A percentile compares a stretch with the other conserved stretches of the same genome.
These are phyloP conservation scores for Rhizopogon vesiculosus DNA, from an alignment of 768 basidiomycete genomes.

Conservation along the genomic window DNA sequence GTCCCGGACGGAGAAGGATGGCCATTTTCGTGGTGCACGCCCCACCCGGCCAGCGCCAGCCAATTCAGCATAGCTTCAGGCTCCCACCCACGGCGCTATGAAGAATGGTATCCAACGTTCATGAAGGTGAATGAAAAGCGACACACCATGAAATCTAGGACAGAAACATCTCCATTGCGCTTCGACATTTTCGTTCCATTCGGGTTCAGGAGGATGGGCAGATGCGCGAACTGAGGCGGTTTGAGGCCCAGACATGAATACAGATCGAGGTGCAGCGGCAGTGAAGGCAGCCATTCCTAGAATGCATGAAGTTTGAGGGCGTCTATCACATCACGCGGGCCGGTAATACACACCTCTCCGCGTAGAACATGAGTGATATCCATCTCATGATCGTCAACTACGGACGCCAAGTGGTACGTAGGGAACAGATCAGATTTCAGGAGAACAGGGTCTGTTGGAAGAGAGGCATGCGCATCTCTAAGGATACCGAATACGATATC, in stretches of 20 bases:
- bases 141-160: slow-evolving; percentile 80
- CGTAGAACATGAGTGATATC: slow-evolving; percentile 92
- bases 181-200: slow-evolving; percentile 96
- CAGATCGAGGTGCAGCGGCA: slow-evolving; percentile 86
- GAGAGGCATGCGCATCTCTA: slow-evolving; percentile 69
- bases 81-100: slow-evolving; percentile 83
- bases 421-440: slow-evolving; percentile 92
- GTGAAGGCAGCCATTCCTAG: slow-evolving; percentile 95
- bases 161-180: slow-evolving; percentile 83
- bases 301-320: neutral
- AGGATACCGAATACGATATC: slow-evolving; percentile 78
- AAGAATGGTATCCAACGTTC: neutral
- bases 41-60: slow-evolving; percentile 94
- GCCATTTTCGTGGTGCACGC: slow-evolving; percentile 41
- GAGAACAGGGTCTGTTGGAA: slow-evolving; percentile 86
- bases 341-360: slow-evolving; percentile 62
- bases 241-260: slow-evolving; percentile 72
- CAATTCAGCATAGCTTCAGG: slow-evolving; percentile 87
- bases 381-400: slow-evolving; percentile 96
- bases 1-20: slow-evolving; percentile 18
- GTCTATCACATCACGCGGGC: too few species aligned
- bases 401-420: slow-evolving; percentile 94
- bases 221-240: slow-evolving; percentile 83
- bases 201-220: slow-evolving; percentile 84
- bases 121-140: neutral